Evolutionary conservation across 2,329 filamentous ascomycete genomes (phyloP).

Genomic region (Paramyrothecium roridum): DNA sequence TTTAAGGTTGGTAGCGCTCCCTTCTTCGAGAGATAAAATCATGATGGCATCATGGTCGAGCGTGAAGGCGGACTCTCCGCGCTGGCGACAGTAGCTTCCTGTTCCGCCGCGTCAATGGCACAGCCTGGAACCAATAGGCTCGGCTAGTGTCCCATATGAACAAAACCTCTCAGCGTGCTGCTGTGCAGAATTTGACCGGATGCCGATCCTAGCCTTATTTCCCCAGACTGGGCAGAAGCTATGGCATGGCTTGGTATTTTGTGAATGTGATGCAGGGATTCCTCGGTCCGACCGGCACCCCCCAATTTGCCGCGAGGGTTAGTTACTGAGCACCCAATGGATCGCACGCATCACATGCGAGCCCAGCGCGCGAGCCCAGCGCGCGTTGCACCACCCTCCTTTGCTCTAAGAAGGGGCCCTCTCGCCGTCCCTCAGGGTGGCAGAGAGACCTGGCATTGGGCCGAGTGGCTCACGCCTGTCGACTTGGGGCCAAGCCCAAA

Average conservation of each 20-base stretch:
- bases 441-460: neutral
- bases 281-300: neutral
- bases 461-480: neutral
- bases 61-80: too few relatives aligned
- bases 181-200: neutral
- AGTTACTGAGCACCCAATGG: neutral
- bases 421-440: neutral
- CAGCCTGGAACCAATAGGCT: neutral
- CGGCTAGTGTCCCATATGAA: neutral
- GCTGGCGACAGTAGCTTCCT: too few relatives aligned
- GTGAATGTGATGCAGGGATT: neutral
- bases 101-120: too few relatives aligned
- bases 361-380: too few relatives aligned
- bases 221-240: neutral
- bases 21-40: too few relatives aligned
- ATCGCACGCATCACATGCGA: neutral
- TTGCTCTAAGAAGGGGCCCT: neutral
- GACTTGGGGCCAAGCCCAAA: neutral
- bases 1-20: too few relatives aligned
- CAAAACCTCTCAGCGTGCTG: neutral
- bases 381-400: neutral
- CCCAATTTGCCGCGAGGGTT: neutral
- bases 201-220: neutral
- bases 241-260: neutral
- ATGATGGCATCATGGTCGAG: too few relatives aligned